Evolutionary conservation across 2,329 filamentous ascomycete species (phyloP), one percentile per base, ranked within the genome.

Genomic region (Geoglossum cookeanum): DNA sequence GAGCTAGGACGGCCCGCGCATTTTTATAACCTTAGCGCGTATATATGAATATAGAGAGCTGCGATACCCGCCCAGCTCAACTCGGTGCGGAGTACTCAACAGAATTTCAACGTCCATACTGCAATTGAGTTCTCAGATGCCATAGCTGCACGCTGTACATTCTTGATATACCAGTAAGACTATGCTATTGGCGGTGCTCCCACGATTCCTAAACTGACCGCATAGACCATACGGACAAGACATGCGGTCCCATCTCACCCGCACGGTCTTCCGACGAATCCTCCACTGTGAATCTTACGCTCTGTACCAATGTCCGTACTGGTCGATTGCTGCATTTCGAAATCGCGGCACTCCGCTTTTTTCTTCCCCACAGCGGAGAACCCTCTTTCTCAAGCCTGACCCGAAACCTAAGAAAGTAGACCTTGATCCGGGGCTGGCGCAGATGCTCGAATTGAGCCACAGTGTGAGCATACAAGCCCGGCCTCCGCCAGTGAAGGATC

Each of bases 391-490:
- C 60, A 80, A 81, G 63, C 71, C 79, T 3, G 76, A 80, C 17
- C 75, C 79, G 59, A 72, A 77, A 58, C 69, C 81, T 48, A 83
- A 80, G 66, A 74, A 79, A 27, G 74, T 81, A 55, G 76, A 81
- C 63, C 72, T 82, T 59, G 85, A 81, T 64, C 84, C 80, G 0
- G 89, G 88, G 56, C 78, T 89, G 64, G 79, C 81, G 61, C 78
- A 77, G 15, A 79, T 95, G 71, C 77, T 85, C 63, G 78, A 85
- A 59, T 78, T 87, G 67, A 73, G 78, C 56, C 78, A 79, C 62
- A 78, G 80, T 59, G 71, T 83, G 62, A 74, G 78, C 55, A 77
- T 85, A 58, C 75, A 78, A 55, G 73, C 81, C 39, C 78, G 87
- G 37, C 77, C 80, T 8, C 88, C 87, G 15, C 68, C 78, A 0